Conservation (phyloP, 331 rosid genomes). For the Acacia concinna region DNA sequence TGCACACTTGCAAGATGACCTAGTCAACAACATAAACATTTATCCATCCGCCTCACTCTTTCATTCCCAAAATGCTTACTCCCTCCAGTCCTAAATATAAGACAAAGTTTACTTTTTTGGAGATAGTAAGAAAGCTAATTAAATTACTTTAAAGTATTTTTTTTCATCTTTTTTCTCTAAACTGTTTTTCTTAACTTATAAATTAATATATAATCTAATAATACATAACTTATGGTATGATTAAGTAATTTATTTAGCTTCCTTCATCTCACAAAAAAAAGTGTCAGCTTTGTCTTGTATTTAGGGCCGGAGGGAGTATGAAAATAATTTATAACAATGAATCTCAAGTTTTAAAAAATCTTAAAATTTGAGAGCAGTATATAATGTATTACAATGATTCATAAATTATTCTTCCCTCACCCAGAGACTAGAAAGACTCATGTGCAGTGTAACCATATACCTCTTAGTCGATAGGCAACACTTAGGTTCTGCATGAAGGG, state of each 20-base stretch:
- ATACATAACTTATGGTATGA: too few relatives aligned
- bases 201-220: too few relatives aligned
- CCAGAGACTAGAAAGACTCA: not conserved
- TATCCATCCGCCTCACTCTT: conserved; percentile 17
- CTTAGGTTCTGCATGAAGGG: conserved; percentile 97
- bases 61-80: conserved; percentile 13
- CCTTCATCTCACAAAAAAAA: too few relatives aligned
- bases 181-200: too few relatives aligned
- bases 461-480: conserved; percentile 89
- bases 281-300: too few relatives aligned
- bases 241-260: too few relatives aligned
- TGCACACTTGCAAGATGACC: not conserved
- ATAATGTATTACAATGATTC: conserved; percentile 1
- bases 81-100: too few relatives aligned
- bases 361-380: not conserved
- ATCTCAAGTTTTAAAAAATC: not conserved
- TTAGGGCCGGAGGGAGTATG: too few relatives aligned
- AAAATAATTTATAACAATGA: not conserved
- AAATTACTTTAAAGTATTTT: too few relatives aligned
- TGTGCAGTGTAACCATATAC: conserved; percentile 39
- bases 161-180: too few relatives aligned
- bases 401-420: not conserved
- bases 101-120: too few relatives aligned
- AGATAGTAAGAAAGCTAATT: too few relatives aligned
- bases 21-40: not conserved